Conservation (phyloP, 805 yeast species). For the Candida michaelii region DNA sequence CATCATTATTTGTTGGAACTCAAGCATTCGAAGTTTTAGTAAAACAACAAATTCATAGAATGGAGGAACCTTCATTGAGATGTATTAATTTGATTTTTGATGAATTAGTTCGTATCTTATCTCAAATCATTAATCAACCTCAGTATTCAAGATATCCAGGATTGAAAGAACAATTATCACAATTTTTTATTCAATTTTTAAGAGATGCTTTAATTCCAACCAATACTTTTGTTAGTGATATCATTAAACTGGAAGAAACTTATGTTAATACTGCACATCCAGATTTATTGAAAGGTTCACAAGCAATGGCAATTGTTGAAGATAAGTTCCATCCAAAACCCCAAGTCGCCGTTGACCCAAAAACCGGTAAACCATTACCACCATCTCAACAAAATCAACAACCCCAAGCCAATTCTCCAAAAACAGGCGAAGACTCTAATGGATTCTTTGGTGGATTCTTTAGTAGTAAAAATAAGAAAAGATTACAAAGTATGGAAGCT, state of each 20-base stretch:
- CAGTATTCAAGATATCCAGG: slow-evolving; percentile 88
- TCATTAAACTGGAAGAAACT: slow-evolving; percentile 84
- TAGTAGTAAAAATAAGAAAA: slow-evolving; percentile 87
- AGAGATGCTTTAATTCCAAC: slow-evolving; percentile 83
- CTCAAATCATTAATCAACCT: slow-evolving; percentile 79
- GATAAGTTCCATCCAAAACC: slow-evolving; percentile 79
- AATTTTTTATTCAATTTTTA: slow-evolving; percentile 74
- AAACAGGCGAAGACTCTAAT: slow-evolving; percentile 50
- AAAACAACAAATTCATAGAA: slow-evolving; percentile 87
- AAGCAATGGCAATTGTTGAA: slow-evolving; percentile 89
- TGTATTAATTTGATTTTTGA: slow-evolving; percentile 91
- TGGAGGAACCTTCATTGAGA: slow-evolving; percentile 89
- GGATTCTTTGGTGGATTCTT: slow-evolving; percentile 97
- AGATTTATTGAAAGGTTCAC: slow-evolving; percentile 90
- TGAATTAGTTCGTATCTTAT: slow-evolving; percentile 86
- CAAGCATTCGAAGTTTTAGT: slow-evolving; percentile 96
- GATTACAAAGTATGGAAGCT: slow-evolving; percentile 93
- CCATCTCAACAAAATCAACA: slow-evolving; percentile 33
- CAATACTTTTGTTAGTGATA: slow-evolving; percentile 77
- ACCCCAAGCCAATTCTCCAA: slow-evolving; percentile 12
- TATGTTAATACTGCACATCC: slow-evolving; percentile 98
- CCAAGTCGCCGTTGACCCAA: slow-evolving; percentile 80
- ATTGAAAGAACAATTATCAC: slow-evolving; percentile 81
- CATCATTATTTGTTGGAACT: slow-evolving; percentile 94
- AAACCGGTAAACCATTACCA: slow-evolving; percentile 80